These are phyloP conservation scores for Vigna hirtella DNA, from an alignment of 306 rosid species.

Conservation along the genomic window DNA sequence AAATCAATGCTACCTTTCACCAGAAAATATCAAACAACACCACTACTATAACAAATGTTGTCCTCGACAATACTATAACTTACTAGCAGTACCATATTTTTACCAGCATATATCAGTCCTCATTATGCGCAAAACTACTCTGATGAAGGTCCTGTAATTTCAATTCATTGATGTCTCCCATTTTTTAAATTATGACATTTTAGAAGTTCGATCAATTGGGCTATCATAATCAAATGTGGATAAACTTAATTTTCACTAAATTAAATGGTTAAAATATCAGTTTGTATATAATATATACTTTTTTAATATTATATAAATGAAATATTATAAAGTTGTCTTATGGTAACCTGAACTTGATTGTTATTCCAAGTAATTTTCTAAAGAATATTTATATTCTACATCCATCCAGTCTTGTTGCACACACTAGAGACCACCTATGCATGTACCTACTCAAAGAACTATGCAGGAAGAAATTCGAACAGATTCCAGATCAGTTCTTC, in stretches of 20 bases:
- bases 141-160: not conserved
- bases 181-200: not conserved
- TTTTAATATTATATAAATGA: not conserved
- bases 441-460: not conserved
- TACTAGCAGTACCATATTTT: not conserved
- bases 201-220: not conserved
- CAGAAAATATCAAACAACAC: not conserved
- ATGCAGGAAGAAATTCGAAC: not conserved
- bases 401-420: not conserved
- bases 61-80: not conserved
- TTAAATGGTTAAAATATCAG: not conserved
- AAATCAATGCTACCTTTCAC: conserved; percentile 11
- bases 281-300: not conserved
- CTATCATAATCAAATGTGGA: not conserved
- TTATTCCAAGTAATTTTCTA: not conserved
- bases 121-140: not conserved
- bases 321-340: not conserved
- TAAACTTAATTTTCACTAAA: not conserved
- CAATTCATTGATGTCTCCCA: not conserved
- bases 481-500: conserved; percentile 7
- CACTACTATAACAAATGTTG: not conserved
- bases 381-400: not conserved
- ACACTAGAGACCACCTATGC: conserved; percentile 4
- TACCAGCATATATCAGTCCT: not conserved
- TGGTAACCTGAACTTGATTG: not conserved